Evolutionary conservation across 495 filamentous ascomycete genomes (phyloP), one percentile per base, ranked within the genome.

Genomic region (Neurospora sublineolata): DNA sequence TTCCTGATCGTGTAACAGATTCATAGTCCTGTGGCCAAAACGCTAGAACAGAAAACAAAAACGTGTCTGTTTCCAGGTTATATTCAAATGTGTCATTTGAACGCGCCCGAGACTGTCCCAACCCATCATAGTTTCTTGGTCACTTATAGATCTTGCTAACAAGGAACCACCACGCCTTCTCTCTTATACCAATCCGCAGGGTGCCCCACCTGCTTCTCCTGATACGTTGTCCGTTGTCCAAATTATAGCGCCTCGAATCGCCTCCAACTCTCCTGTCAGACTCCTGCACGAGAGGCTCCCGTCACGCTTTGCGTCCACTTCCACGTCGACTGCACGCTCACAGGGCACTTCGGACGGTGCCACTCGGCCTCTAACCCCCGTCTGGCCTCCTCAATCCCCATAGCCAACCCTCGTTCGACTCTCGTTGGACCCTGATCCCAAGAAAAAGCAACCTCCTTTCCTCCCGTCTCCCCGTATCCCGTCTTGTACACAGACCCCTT

Each of bases 381-480:
- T 9, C 41, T 44, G 41, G 18, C 41, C 41, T 3, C 41, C 18
- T 20, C 41, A 20, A 44, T 44, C 37, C 8, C 60, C 60, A 37
- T 33, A 38, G 37, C 30, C 72, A 60, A 60, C 69, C 67, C 30
- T 72, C 33, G 16, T 69, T 70, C 42, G 71, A 75, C 46, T 69
- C 68, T 67, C 52, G 67, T 68, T n/a, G 30, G 36, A 67, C 67
- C 75, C 72, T 72, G 37, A 69, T 74, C 71, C 70, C 69, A 33
- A 69, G 40, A 67, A 77, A 77, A 72, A 70, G 74, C 69, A 75
- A 71, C 69, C 71, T 60, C 42, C 71, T 46, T 67, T 70, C 69
- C 30, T 64, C 52, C 52, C 23, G 46, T 60, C 46, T 46, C 42
- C 42, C 42, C 44, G 44, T 52, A 52, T 52, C 44, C 44, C 44